phyloP scores from a whole-genome alignment of 2,329 filamentous ascomycete species.

The Aspergillus flavus region DNA sequence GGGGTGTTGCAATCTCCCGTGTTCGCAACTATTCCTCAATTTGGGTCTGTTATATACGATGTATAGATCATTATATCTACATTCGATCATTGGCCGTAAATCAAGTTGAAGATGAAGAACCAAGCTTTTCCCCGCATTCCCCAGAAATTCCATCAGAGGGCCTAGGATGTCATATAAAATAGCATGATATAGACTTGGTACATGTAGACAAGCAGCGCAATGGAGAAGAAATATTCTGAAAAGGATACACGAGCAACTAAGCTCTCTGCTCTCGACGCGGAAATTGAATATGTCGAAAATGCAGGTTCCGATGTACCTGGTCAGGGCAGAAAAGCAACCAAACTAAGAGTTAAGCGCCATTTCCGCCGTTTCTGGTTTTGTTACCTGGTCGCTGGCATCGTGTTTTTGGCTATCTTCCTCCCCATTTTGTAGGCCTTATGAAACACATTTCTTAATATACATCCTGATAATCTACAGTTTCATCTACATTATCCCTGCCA shows the following conservation, averaged over 20 bases:
- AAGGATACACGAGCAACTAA: not conserved
- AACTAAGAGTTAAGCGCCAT: not conserved
- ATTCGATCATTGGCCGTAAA: not conserved
- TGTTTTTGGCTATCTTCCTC: not conserved
- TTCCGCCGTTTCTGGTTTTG: not conserved
- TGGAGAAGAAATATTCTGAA: not conserved
- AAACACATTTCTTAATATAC: too few species aligned
- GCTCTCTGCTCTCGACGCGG: not conserved
- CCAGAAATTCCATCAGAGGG: not conserved
- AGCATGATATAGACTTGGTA: not conserved
- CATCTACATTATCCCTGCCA: not conserved
- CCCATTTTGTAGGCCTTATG: not conserved
- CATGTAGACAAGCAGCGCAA: not conserved
- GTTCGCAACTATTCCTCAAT: too few species aligned
- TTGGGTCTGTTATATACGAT: not conserved
- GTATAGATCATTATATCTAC: not conserved
- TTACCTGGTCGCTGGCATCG: not conserved
- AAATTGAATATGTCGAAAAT: not conserved
- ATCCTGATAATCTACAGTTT: not conserved
- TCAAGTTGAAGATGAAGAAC: not conserved
- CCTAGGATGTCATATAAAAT: not conserved
- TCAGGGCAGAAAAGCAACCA: not conserved
- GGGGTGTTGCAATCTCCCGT: not conserved
- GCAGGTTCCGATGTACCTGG: not conserved
- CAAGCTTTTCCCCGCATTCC: not conserved